Percentiles rank a stretch among this genome's conserved stretches.
These are phyloP conservation scores for Eucalyptus marginata DNA, from an alignment of 345 rosid genomes.

Conservation along the genomic window DNA sequence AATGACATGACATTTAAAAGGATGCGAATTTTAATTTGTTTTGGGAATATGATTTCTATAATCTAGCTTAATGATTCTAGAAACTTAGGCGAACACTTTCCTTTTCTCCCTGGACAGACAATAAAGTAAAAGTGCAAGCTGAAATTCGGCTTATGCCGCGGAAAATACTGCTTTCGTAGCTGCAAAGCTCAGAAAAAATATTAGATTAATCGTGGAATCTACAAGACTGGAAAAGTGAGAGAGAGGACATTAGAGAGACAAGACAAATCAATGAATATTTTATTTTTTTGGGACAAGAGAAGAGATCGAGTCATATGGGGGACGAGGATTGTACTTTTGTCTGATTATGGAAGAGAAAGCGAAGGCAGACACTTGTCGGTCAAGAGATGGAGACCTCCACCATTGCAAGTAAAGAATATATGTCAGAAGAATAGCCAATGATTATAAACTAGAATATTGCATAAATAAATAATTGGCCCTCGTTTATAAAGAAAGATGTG, in stretches of 20 bases:
- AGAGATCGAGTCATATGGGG: neutral
- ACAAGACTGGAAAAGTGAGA: neutral
- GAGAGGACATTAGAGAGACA: neutral
- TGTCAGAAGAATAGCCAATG: neutral
- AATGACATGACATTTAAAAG: neutral
- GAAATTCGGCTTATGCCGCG: neutral
- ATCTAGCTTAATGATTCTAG: neutral
- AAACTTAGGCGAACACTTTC: neutral
- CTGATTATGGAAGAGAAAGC: neutral
- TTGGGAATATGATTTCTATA: neutral
- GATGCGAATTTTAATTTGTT: neutral
- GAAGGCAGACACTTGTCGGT: neutral
- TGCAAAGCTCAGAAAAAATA: neutral
- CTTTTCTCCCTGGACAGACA: neutral
- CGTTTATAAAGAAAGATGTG: neutral
- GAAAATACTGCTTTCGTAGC: neutral
- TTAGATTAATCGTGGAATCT: neutral
- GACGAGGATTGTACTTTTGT: neutral
- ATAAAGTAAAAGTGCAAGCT: neutral
- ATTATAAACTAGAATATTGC: neutral
- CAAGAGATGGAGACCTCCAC: neutral
- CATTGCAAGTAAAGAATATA: constrained; percentile 69
- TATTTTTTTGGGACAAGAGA: neutral
- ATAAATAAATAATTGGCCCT: neutral
- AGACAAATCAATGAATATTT: neutral